phyloP scores from a whole-genome alignment of 2,329 filamentous ascomycete species.

The Colletotrichum siamense region DNA sequence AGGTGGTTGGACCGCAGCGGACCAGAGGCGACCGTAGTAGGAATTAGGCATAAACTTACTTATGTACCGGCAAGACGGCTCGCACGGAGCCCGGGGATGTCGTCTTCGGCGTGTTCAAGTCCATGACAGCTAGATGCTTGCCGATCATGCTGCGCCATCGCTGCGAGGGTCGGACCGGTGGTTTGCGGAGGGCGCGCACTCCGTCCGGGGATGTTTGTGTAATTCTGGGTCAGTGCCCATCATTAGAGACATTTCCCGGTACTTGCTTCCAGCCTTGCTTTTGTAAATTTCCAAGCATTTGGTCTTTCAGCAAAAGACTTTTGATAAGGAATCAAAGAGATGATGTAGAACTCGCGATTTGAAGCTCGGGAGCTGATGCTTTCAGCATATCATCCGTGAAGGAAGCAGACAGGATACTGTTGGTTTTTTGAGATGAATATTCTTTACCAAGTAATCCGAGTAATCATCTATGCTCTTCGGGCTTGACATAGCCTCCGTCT shows the following conservation, averaged over 20 bases:
- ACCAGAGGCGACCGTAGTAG: not conserved
- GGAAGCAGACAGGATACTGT: not conserved
- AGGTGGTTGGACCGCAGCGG: not conserved
- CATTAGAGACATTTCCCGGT: not conserved
- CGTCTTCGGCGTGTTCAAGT: not conserved
- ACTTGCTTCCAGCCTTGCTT: not conserved
- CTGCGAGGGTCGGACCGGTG: not conserved
- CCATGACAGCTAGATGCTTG: not conserved
- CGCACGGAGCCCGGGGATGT: not conserved
- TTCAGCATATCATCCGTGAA: not conserved
- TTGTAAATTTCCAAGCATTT: not conserved
- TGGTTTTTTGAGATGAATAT: not conserved
- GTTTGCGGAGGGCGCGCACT: not conserved
- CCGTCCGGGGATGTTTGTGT: not conserved
- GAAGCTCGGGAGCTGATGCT: not conserved
- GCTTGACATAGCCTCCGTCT: not conserved
- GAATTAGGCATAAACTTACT: not conserved
- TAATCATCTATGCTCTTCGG: not conserved
- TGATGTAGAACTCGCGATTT: not conserved
- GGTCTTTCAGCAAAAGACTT: not conserved
- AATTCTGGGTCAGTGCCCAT: not conserved
- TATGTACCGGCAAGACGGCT: not conserved
- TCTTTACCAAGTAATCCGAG: not conserved
- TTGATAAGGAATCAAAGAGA: not conserved
- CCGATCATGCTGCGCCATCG: not conserved